Base-by-base conservation (phyloP, 2,329 filamentous ascomycete species). In the Trichoderma hamatum region DNA sequence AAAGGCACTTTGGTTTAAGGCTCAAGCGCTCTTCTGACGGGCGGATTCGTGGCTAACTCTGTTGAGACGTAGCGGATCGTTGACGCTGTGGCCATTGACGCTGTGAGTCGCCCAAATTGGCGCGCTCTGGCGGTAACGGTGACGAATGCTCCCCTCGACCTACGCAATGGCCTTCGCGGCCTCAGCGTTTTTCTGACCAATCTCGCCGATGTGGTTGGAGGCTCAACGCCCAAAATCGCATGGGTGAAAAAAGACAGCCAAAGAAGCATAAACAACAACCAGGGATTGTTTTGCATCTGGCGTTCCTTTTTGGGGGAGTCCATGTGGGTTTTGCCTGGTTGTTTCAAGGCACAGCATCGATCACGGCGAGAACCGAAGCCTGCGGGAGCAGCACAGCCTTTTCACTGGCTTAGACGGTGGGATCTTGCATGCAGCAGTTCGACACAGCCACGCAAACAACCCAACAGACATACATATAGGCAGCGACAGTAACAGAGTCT, bases 161-260 rank as follows among this genome's bases (percentile, higher is more conserved):
- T 67, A 67, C 64, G 64, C 64, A 67, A 67, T 46, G 43, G 64
- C 30, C 54, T 59, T 67, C 64, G 64, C 52, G 64, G 39, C 64
- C 64, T 59, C 39, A 34, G 16, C 39, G 14, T 34, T 26, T 24
- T n/a, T n/a, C 39, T 67, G 19, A 32, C 52, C 52, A 58, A 67
- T 34, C 36, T 36, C 39, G 9, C 61, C 39, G 21, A 59, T 26
- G n/a, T 7, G 64, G n/a, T 3, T 64, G 14, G 13, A 19, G 10
- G 32, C n/a, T 54, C 30, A n/a, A n/a, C n/a, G n/a, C n/a, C n/a
- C 4, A n/a, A 43, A 19, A 43, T n/a, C n/a, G 19, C 16, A 19
- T 19, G 16, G 24, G 16, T 5, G 5, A 14, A 26, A n/a, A 28
- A n/a, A 55, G 21, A 32, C 16, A 30, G 6, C 2, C 21, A 9